These are phyloP conservation scores for Leccinum olivaceopallidum DNA, from an alignment of 768 basidiomycete species.

Conservation along the genomic window DNA sequence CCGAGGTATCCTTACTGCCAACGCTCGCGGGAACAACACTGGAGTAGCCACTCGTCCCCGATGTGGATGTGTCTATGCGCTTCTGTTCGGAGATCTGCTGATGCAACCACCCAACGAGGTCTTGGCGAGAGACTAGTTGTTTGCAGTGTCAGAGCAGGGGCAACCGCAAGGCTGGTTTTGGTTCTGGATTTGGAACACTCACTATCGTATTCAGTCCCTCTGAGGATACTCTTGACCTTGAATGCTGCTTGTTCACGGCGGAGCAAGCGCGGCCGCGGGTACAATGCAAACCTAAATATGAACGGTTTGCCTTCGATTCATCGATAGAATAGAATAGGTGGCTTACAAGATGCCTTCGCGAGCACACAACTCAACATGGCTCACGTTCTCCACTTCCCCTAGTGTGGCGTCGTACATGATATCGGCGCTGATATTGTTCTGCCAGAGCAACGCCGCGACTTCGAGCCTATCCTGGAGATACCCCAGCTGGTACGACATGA, in stretches of 20 bases:
- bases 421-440: slow-evolving; percentile 80
- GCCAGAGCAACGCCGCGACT: slow-evolving; percentile 75
- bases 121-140: slow-evolving; percentile 58
- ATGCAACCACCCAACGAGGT: slow-evolving; percentile 74
- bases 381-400: slow-evolving; percentile 61
- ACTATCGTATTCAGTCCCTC: slow-evolving; percentile 77
- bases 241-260: slow-evolving; percentile 67
- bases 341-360: slow-evolving; percentile 83
- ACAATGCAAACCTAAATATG: slow-evolving; percentile 48
- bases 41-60: slow-evolving; percentile 50
- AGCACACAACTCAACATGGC: slow-evolving; percentile 64
- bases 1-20: slow-evolving; percentile 36
- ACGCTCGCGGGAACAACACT: slow-evolving; percentile 37
- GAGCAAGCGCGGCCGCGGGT: slow-evolving; percentile 52
- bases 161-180: background rate
- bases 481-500: slow-evolving; percentile 76
- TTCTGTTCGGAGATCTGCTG: slow-evolving; percentile 80
- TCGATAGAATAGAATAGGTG: background rate
- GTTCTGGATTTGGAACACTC: slow-evolving; percentile 17
- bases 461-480: slow-evolving; percentile 77
- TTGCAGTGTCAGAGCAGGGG: slow-evolving; percentile 6
- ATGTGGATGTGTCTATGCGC: slow-evolving; percentile 64
- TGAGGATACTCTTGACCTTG: slow-evolving; percentile 82
- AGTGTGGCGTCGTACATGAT: slow-evolving; percentile 83
- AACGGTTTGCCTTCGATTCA: background rate